Conservation (phyloP, 371 early-diverging fungal species). For the Mucor irregularis region DNA sequence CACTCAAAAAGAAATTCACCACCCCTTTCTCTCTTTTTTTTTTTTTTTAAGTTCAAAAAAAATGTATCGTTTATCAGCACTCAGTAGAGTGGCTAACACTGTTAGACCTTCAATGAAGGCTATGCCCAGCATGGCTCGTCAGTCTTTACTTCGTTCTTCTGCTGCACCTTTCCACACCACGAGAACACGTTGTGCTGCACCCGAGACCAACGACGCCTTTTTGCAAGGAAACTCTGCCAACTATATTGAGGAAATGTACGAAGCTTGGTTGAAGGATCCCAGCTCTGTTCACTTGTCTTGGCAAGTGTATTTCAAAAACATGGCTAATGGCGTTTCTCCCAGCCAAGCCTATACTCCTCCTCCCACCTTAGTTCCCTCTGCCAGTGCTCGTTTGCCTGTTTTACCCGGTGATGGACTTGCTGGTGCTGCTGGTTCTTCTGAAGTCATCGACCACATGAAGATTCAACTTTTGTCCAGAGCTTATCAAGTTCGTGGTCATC, state of each 20-base stretch:
- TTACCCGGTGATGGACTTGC: slow-evolving; percentile 46
- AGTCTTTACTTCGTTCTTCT: slow-evolving; percentile 16
- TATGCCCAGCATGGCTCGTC: slow-evolving; percentile 12
- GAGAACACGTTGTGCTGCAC: slow-evolving; percentile 27
- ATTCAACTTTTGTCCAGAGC: slow-evolving; percentile 97
- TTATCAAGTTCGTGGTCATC: slow-evolving; percentile 97
- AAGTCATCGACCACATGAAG: slow-evolving; percentile 95
- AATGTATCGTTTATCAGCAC: slow-evolving; percentile 38
- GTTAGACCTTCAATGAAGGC: slow-evolving; percentile 12
- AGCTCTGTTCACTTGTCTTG: slow-evolving; percentile 93
- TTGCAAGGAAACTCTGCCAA: slow-evolving; percentile 76
- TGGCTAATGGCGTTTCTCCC: slow-evolving; percentile 72
- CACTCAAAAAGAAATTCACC: background rate
- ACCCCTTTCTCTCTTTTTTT: background rate
- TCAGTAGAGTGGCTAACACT: slow-evolving; percentile 22
- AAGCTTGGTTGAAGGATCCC: slow-evolving; percentile 91
- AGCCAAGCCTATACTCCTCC: slow-evolving; percentile 79
- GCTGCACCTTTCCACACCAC: slow-evolving; percentile 32
- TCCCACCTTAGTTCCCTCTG: slow-evolving; percentile 76
- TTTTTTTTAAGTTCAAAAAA: slow-evolving; percentile 11
- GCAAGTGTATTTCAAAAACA: slow-evolving; percentile 95
- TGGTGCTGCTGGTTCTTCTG: slow-evolving; percentile 45
- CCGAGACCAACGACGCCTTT: slow-evolving; percentile 32
- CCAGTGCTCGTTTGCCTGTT: slow-evolving; percentile 66
- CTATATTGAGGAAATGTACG: slow-evolving; percentile 97